Evolutionary conservation across 2,329 filamentous ascomycete species (phyloP), one percentile per base, ranked within the genome.

Genomic region (Cladobotryum mycophilum): DNA sequence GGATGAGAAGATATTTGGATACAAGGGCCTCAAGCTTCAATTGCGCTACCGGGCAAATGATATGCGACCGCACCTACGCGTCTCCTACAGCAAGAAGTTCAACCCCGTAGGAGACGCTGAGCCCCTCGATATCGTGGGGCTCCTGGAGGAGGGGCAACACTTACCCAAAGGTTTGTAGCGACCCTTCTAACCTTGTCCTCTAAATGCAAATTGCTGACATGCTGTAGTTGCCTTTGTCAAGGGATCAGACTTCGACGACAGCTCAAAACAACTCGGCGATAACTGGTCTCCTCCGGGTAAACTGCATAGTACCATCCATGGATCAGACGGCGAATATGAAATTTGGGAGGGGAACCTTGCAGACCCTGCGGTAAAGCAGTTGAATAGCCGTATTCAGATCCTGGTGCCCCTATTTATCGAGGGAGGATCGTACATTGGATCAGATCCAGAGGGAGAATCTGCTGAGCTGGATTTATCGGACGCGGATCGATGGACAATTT

Each of bases 1-100:
- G n/a, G 85, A 93, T 8, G 90, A 99, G 68, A 80, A 79, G 30
- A 92, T 97, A 56, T 91, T 95, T 60, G 92, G 92, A 36, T 96
- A 96, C 74, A 85, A 89, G 65, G 82, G 83, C 48, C 78, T 96
- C 49, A 82, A 82, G 56, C 85, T 97, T 63, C 80, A 82, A 55
- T 72, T 97, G 49, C 82, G 82, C 55, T 85, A 76, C 59, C 74
- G 82, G 63, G 78, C 79, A 14, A 78, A 75, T 65, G 87, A 96
- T 65, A 82, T 97, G 71, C 83, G 84, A 58, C 89, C 91, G 0
- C 81, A 88, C 59, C 66, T 96, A 33, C 77, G 84, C 49, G 78
- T 90, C 47, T 79, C 80, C 1, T 91, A 85, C 61, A 76, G 78
- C 55, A 84, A 86, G 62, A 89, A 88, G 65, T 86, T 89, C 64